phyloP scores from a whole-genome alignment of 2,329 filamentous ascomycete genomes.

The Graphilbum ipis-grandicollis region DNA sequence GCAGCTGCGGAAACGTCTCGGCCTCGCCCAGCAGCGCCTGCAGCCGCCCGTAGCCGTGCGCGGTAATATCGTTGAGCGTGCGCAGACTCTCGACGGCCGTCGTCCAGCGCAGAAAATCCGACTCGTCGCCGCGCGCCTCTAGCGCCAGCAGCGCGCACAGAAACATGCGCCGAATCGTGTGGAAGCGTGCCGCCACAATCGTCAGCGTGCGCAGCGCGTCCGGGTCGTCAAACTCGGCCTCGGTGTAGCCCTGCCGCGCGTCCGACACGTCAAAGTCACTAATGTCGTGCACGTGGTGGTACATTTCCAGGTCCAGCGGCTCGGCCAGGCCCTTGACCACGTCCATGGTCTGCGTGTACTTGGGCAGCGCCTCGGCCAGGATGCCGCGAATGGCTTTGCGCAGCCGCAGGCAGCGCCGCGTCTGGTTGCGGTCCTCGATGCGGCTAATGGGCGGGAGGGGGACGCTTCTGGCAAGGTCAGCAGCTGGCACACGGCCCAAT shows the following conservation, averaged over 20 bases:
- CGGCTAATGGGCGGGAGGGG: slow-evolving; percentile 85
- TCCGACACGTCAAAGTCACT: slow-evolving; percentile 56
- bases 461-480: slow-evolving; percentile 42
- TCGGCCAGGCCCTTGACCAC: slow-evolving; percentile 58
- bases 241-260: slow-evolving; percentile 43
- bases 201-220: slow-evolving; percentile 70
- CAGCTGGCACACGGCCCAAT: not conserved
- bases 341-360: slow-evolving; percentile 53
- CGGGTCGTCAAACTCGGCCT: slow-evolving; percentile 53
- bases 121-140: slow-evolving; percentile 60
- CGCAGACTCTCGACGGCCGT: slow-evolving; percentile 60
- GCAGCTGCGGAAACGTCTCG: slow-evolving; percentile 42
- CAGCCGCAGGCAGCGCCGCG: slow-evolving; percentile 61
- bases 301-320: slow-evolving; percentile 72
- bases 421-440: slow-evolving; percentile 68
- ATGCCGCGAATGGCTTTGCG: slow-evolving; percentile 57
- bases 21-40: slow-evolving; percentile 58
- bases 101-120: slow-evolving; percentile 65
- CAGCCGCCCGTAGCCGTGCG: slow-evolving; percentile 45
- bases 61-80: slow-evolving; percentile 43
- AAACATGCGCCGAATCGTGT: slow-evolving; percentile 66
- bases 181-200: slow-evolving; percentile 63
- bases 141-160: slow-evolving; percentile 80
- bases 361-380: slow-evolving; percentile 51
- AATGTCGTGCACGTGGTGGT: slow-evolving; percentile 78